These are phyloP conservation scores for Metschnikowia henanensis DNA, from an alignment of 805 yeast species.

Conservation along the genomic window DNA sequence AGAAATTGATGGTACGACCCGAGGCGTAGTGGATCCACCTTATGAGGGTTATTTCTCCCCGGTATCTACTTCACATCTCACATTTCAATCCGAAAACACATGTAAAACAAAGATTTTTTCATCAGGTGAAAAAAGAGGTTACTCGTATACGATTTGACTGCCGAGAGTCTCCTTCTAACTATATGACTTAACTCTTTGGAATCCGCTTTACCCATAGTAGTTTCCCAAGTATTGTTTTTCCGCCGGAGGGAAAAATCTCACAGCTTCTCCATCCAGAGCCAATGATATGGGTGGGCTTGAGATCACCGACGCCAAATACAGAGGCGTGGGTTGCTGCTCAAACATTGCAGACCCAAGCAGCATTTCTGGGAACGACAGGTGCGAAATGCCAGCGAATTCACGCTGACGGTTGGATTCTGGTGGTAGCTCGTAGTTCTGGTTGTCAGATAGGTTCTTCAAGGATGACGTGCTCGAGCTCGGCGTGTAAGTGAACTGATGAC, in stretches of 20 bases:
- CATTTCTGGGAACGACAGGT: conserved; percentile 3
- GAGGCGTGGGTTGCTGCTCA: conserved; percentile 3
- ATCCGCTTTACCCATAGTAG: conserved; percentile 1
- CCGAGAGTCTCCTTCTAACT: no score
- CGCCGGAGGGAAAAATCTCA: not conserved
- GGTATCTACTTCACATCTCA: no score
- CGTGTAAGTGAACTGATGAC: not conserved
- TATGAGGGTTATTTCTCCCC: no score
- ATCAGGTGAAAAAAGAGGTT: no score
- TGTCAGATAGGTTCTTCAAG: not conserved
- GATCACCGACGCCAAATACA: not conserved
- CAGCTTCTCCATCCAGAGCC: conserved; percentile 3
- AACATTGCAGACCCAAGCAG: not conserved
- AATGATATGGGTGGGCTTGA: not conserved
- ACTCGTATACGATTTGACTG: no score
- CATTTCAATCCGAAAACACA: no score
- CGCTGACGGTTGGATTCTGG: not conserved
- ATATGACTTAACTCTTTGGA: no score
- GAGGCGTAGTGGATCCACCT: no score
- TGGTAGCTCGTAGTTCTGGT: conserved; percentile 1
- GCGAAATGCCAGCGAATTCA: not conserved
- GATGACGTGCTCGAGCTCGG: conserved; percentile 4
- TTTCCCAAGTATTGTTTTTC: conserved; percentile 2
- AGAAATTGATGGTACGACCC: not conserved
- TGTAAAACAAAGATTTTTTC: no score